phyloP scores from a whole-genome alignment of 345 rosid genomes.

The Populus davidiana region DNA sequence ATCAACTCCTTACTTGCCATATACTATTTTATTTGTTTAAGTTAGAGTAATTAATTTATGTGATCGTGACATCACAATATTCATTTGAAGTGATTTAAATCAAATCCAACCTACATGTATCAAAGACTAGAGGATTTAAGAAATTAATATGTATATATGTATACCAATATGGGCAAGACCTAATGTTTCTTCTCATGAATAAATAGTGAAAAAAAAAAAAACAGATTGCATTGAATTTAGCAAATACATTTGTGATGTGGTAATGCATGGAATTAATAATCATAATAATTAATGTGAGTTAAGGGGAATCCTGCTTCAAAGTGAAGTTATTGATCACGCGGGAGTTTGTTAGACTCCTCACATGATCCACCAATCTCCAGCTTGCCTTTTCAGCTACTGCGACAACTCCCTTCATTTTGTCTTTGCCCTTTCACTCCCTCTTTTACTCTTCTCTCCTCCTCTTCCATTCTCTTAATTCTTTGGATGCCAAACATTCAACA shows the following conservation, averaged over 20 bases:
- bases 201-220: too few relatives aligned
- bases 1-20: too few relatives aligned
- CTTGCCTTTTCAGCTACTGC: slow-evolving; percentile 23
- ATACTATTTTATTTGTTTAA: too few relatives aligned
- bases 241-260: neutral
- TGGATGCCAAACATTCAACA: neutral
- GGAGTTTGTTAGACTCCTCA: slow-evolving; percentile 34
- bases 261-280: too few relatives aligned
- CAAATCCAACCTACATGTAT: too few relatives aligned
- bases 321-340: slow-evolving; percentile 29
- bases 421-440: neutral
- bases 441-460: neutral
- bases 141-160: too few relatives aligned
- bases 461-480: neutral
- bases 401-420: slow-evolving; percentile 14
- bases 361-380: slow-evolving; percentile 40
- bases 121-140: too few relatives aligned
- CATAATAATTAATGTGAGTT: neutral
- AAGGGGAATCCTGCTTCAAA: neutral
- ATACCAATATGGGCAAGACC: neutral
- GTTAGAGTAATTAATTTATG: too few relatives aligned
- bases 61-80: too few relatives aligned
- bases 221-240: neutral
- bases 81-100: too few relatives aligned
- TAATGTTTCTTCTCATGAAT: too few relatives aligned